Base-by-base conservation (phyloP, 2,329 filamentous ascomycete genomes). In the Chaetomium strumarium region DNA sequence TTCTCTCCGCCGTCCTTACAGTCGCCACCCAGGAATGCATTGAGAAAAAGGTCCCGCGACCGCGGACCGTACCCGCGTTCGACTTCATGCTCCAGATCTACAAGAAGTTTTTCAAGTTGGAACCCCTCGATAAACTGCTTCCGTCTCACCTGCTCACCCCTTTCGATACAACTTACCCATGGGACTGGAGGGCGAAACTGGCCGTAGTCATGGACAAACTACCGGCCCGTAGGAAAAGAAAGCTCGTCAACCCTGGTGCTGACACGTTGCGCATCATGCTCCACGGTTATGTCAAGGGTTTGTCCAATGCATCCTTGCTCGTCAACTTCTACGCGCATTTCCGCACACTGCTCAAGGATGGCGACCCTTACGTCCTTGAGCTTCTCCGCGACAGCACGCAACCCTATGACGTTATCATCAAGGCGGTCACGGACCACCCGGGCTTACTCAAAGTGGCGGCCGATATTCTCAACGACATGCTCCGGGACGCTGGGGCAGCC, bases 1-100 rank as follows among this genome's bases (percentile, higher is more conserved):
- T 79, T 16, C 65, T 85, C 19, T 75, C 83, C 60, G 66, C 74
- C 17, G 70, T 83, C 9, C 75, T 75, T 50, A 64, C 69, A 48
- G 68, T 75, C 45, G 70, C 69, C 2, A 66, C 72, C 36, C 64
- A 65, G 48, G 77, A 80, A 57, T 63, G 63, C 1, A 63, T 62
- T 34, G 58, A 56, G 60, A 67, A 19, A 62, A 58, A 48, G 61
- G 62, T 52, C 47, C 58, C 19, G 49, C 66, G 10, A 51, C 64
- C 70, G 43, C 65, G 69, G 59, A 55, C 65, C 24, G 48, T 72
- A 46, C 68, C 71, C 9, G 56, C 70, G n/a, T 72, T 81, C 62
- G 64, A 64, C 36, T 66, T 71, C 1, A 75, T 81, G 75, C 63
- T 80, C 5, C 67, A 69, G 10, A 62, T 75, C 3, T 83, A 80